phyloP scores from a whole-genome alignment of 164 flowering plant genomes.

The Magnolia sinica region DNA sequence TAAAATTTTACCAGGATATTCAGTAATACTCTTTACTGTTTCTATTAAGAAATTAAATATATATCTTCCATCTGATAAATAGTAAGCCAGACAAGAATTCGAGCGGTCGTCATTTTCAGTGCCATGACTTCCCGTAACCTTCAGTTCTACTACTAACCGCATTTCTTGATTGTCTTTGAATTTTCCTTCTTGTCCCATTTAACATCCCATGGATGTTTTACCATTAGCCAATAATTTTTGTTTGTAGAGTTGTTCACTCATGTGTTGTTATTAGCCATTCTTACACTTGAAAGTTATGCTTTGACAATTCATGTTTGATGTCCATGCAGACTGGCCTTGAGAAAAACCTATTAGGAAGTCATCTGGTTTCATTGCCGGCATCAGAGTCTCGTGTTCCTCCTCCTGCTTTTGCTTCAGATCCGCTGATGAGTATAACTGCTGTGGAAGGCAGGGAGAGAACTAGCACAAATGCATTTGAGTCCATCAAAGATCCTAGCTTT shows the following conservation, averaged over 20 bases:
- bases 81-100: neutral
- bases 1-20: neutral
- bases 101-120: neutral
- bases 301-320: constrained; percentile 10
- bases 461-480: constrained; percentile 14
- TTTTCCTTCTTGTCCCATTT: neutral
- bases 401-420: constrained; percentile 92
- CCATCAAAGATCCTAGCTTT: constrained; percentile 19
- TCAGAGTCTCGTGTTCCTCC: constrained; percentile 66
- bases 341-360: constrained; percentile 81
- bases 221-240: neutral
- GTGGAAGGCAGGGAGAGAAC: constrained; percentile 29
- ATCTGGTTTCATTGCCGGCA: constrained; percentile 58
- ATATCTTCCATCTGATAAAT: neutral
- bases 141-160: too few species aligned
- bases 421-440: constrained; percentile 41
- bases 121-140: too few species aligned
- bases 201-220: neutral
- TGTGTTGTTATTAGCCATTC: neutral
- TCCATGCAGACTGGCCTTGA: constrained; percentile 82
- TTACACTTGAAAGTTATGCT: constrained; percentile 1
- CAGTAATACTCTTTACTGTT: neutral
- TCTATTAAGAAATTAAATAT: too few species aligned
- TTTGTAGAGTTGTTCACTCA: neutral
- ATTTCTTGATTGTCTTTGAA: too few species aligned